Evolutionary conservation across 768 basidiomycete species (phyloP), one percentile per base, ranked within the genome.

Genomic region (Hypholoma fasciculare): DNA sequence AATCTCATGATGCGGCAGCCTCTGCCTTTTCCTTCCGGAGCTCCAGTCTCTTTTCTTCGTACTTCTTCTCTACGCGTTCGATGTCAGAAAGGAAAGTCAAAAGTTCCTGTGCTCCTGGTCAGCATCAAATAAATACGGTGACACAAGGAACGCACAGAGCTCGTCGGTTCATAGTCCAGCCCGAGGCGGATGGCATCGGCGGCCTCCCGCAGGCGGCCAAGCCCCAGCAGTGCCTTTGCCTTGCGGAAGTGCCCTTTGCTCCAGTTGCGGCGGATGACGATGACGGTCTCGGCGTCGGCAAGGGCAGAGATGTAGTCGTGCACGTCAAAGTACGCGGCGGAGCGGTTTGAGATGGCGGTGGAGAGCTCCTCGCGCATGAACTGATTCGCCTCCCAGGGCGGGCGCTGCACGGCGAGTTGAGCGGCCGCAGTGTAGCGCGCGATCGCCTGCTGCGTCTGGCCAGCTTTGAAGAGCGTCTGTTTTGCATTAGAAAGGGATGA

Each of bases 231-330:
- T 0, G 96, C 94, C 69, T 93, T 94, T 2, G 93, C 91, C 69
- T 91, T 95, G 58, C 97, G 82, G 79, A 97, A 97, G 72, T 98
- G 92, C 0, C 95, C 97, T 69, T 98, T 99, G 65, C 90, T 85
- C 96, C 96, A 98, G 46, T 86, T 87, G 56, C 87, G 80, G 67
- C 94, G 90, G 52, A 97, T 75, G 61, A 83, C 73, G 42, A 97
- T 88, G 67, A 98, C 94, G 1, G 88, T 87, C 56, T 98, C 95
- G 0, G 97, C 95, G 67, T 99, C 97, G 26, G 87, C 87, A 7
- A 96, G 75, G 4, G 94, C 89, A 20, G 84, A 82, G 51, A 93
- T 79, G 64, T 78, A 88, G 71, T 96, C 92, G 9, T 84, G 85
- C 13, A 84, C 74, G 61, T 92, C 91, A 57, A 85, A 83, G 72